Conservation (phyloP, 2,329 filamentous ascomycete genomes). For the Plectosphaerella cucumerina region DNA sequence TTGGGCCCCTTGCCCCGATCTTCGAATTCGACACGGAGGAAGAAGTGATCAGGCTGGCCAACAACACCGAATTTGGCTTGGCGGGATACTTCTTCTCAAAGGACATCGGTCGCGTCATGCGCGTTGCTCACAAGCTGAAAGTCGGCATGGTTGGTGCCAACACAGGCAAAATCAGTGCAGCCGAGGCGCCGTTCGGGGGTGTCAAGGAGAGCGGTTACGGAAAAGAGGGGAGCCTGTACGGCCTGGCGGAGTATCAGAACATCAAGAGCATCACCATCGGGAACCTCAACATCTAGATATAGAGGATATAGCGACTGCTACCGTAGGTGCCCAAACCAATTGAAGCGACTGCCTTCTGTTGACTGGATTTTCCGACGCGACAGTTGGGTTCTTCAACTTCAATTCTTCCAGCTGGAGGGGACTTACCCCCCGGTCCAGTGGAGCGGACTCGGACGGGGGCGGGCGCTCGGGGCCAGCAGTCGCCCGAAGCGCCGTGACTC, state of each 20-base stretch:
- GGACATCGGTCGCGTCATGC: constrained; percentile 34
- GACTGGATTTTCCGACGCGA: too few species aligned
- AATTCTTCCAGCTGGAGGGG: too few species aligned
- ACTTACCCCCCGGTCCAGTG: too few species aligned
- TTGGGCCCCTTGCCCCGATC: constrained; percentile 66
- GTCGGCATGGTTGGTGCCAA: constrained; percentile 31
- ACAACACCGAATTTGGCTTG: constrained; percentile 62
- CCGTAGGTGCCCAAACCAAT: too few species aligned
- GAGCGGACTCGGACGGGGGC: too few species aligned
- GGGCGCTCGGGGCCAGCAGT: too few species aligned
- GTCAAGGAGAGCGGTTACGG: constrained; percentile 28
- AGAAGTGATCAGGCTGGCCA: constrained; percentile 64
- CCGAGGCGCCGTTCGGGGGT: constrained; percentile 26
- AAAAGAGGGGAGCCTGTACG: constrained; percentile 14
- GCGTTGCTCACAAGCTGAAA: constrained; percentile 45
- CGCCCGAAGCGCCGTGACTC: too few species aligned
- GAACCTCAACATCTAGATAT: neutral
- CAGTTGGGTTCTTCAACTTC: too few species aligned
- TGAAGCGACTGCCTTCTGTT: too few species aligned
- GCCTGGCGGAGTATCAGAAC: constrained; percentile 6
- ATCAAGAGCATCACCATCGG: constrained; percentile 7
- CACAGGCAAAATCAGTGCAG: constrained; percentile 26
- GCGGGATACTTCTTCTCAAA: constrained; percentile 67
- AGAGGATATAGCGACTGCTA: too few species aligned
- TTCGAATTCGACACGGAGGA: constrained; percentile 67